Percentiles rank a stretch among this genome's conserved stretches.
Conservation (phyloP, 371 early-diverging fungal genomes). For the Massospora cicadina region DNA sequence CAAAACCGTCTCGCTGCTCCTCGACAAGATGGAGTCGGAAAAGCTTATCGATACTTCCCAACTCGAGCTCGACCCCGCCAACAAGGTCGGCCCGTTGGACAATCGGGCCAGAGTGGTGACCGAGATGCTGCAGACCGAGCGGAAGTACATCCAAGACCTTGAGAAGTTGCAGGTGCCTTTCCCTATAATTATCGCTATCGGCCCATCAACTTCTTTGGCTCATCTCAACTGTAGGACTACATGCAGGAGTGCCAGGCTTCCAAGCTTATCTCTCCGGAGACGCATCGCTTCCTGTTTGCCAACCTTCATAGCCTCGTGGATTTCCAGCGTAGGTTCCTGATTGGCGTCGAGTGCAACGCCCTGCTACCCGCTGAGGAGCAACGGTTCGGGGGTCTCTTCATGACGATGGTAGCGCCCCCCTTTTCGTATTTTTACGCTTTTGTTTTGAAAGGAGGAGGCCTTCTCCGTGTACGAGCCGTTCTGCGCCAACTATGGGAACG, state of each 20-base stretch:
- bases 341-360: constrained; percentile 73
- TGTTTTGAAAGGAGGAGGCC: constrained; percentile 43
- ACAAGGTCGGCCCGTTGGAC: constrained; percentile 43
- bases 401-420: constrained; percentile 27
- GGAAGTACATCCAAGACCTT: constrained; percentile 79
- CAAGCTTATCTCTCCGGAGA: constrained; percentile 25
- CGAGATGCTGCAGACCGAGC: constrained; percentile 86
- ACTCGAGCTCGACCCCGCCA: constrained; percentile 28
- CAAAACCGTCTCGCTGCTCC: constrained; percentile 46
- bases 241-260: constrained; percentile 22
- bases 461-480: constrained; percentile 87
- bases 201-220: background rate
- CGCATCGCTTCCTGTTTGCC: constrained; percentile 66
- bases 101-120: constrained; percentile 70
- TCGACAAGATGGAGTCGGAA: constrained; percentile 44
- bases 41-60: constrained; percentile 32
- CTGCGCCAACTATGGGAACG: constrained; percentile 77
- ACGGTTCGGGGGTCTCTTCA: constrained; percentile 63
- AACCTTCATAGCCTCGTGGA: constrained; percentile 84
- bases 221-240: constrained; percentile 16
- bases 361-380: constrained; percentile 58
- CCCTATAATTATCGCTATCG: background rate
- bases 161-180: constrained; percentile 51
- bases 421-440: background rate
- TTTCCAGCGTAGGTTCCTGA: constrained; percentile 86